Base-by-base conservation (phyloP, 169 alveolate species). In the Cryptosporidium parvum region DNA sequence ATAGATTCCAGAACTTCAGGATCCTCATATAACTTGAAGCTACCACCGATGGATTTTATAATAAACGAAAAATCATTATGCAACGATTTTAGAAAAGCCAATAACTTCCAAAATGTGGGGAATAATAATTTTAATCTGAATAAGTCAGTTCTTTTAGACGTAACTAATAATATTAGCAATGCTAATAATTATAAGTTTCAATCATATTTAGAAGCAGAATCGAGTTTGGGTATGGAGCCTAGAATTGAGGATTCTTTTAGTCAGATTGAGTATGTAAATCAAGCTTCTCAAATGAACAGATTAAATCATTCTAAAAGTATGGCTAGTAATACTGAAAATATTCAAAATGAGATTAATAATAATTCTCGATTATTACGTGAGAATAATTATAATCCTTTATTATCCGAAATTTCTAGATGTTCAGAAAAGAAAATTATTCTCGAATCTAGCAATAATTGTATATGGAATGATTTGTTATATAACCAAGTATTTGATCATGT, bases 1-100 rank as follows among this genome's bases (percentile, higher is more conserved):
- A 1, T 31, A 2, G 67, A 56, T 8, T 3, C 67, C 39, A 56
- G n/a, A 26, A 37, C 37, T 10, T 10, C 18, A 9, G 18, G 39
- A 4, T 1, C 37, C 18, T 61, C 75, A 7, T 59, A 65, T 62
- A 59, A 80, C 18, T 44, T 80, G 14, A 80, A 80, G 10, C 68
- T 80, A 6, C 89, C 89, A 9, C 89, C 89, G 23, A 80, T 80
- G 89, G 75, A 80, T 37, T 80, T 80, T 33, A 73, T 73, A 18
- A 31, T 53, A n/a, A 73, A 44, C 16, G 86, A 73, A 3, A 73
- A 73, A 48, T 21, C 67, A 14, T 18, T 26, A 10, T 23, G 37
- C 26, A 70, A 23, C 9, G 44, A n/a, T 23, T 44, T 42, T 45
- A 10, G 48, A 23, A 23, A 18, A n/a, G 58, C 18, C n/a, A 23